A percentile compares a stretch with the other conserved stretches of the same genome.
Conservation (phyloP, 2,329 filamentous ascomycete genomes). For the Xylaria polymorpha region DNA sequence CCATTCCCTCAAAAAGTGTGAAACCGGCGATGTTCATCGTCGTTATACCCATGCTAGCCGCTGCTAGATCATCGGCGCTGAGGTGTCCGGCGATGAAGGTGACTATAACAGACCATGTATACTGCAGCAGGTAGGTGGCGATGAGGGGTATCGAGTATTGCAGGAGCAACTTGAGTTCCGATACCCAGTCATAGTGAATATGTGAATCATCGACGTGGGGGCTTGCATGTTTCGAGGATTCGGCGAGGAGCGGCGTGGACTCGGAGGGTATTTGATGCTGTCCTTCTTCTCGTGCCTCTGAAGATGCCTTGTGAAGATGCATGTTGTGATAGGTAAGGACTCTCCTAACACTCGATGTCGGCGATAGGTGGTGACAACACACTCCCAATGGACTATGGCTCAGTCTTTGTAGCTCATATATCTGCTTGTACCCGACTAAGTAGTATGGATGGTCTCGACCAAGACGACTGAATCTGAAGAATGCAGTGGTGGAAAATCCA, state of each 20-base stretch:
- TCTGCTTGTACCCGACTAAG: neutral
- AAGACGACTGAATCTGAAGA: conserved; percentile 7
- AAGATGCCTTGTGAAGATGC: neutral
- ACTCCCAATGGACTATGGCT: neutral
- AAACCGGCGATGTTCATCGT: conserved; percentile 66
- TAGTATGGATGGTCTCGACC: neutral
- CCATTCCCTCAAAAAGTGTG: conserved; percentile 63
- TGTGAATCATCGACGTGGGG: conserved; percentile 9
- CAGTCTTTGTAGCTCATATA: neutral
- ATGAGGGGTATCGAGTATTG: conserved; percentile 62
- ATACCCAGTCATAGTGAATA: conserved; percentile 36
- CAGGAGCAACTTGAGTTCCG: conserved; percentile 45
- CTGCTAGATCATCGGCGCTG: conserved; percentile 63
- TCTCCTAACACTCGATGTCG: neutral
- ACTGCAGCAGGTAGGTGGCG: conserved; percentile 65
- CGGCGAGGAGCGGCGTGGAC: conserved; percentile 40
- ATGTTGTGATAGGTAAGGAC: neutral
- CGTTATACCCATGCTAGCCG: conserved; percentile 64
- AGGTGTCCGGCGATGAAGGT: conserved; percentile 65
- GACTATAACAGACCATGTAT: conserved; percentile 63
- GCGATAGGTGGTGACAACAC: neutral
- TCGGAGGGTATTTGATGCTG: conserved; percentile 31
- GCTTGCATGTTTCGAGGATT: conserved; percentile 31
- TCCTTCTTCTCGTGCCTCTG: conserved; percentile 21
- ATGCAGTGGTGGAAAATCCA: neutral